Percentiles rank a stretch among this genome's conserved stretches.
These are phyloP conservation scores for Trichophyton rubrum DNA, from an alignment of 2,329 filamentous ascomycete species.

Conservation along the genomic window DNA sequence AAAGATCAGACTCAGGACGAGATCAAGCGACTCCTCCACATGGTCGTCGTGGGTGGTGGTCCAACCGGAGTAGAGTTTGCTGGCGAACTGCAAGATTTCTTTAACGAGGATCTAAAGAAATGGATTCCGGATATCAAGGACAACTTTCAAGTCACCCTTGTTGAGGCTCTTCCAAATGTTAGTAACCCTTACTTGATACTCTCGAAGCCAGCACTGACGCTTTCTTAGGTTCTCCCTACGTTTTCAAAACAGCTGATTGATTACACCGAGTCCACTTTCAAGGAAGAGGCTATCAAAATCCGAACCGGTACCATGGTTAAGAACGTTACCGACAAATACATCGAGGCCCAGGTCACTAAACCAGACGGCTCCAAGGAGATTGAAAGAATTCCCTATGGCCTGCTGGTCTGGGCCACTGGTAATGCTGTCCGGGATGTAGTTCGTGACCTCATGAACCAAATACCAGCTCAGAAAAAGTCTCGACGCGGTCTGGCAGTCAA, in stretches of 20 bases:
- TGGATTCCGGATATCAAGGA: constrained; percentile 91
- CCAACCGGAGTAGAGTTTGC: constrained; percentile 97
- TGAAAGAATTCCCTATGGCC: constrained; percentile 78
- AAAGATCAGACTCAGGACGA: constrained; percentile 86
- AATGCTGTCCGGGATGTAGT: constrained; percentile 85
- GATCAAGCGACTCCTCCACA: constrained; percentile 87
- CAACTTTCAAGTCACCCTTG: constrained; percentile 93
- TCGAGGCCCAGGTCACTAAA: constrained; percentile 74
- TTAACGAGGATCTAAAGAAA: constrained; percentile 95
- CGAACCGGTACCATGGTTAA: constrained; percentile 99
- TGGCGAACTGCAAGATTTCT: constrained; percentile 96
- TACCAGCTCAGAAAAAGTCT: constrained; percentile 89
- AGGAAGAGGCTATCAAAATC: constrained; percentile 96
- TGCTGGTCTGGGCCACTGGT: constrained; percentile 96
- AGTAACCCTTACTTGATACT: constrained; percentile 9
- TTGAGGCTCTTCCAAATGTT: constrained; percentile 88
- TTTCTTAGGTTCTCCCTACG: constrained; percentile 59
- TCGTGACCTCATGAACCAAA: constrained; percentile 80
- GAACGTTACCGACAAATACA: constrained; percentile 81
- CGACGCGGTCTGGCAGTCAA: constrained; percentile 91
- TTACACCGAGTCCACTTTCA: constrained; percentile 97
- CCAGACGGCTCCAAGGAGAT: constrained; percentile 74
- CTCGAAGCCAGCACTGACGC: background rate
- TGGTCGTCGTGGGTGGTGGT: constrained; percentile 90
- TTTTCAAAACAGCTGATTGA: constrained; percentile 99